phyloP scores from a whole-genome alignment of 768 basidiomycete species.

The Tulasnella sp. region DNA sequence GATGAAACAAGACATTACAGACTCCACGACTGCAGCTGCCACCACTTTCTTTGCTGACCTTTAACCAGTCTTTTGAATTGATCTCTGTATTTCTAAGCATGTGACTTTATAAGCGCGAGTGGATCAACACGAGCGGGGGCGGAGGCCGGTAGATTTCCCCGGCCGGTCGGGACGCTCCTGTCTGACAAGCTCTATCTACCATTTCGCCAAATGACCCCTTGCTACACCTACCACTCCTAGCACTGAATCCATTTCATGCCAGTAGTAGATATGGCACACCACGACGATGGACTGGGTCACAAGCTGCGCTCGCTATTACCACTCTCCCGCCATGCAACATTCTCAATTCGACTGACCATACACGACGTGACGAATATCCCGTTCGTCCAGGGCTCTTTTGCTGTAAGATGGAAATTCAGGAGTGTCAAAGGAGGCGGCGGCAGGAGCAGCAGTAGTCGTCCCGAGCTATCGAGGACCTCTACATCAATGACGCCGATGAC shows the following conservation, averaged over 20 bases:
- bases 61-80: too few species aligned
- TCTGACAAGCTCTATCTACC: too few species aligned
- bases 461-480: conserved; percentile 22
- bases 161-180: too few species aligned
- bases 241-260: neutral
- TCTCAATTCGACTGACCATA: conserved; percentile 47
- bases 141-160: too few species aligned
- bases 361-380: conserved; percentile 65
- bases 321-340: conserved; percentile 53
- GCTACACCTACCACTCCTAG: too few species aligned
- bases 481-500: conserved; percentile 1
- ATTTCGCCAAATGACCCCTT: too few species aligned
- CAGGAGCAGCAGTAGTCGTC: neutral
- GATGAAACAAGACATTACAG: too few species aligned
- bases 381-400: conserved; percentile 59
- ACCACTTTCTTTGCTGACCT: too few species aligned
- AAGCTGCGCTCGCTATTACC: conserved; percentile 21
- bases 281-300: conserved; percentile 10
- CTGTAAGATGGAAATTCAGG: conserved; percentile 61
- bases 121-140: too few species aligned
- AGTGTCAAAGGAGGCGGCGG: conserved; percentile 27
- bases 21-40: too few species aligned
- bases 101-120: too few species aligned
- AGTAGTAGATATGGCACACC: conserved; percentile 6
- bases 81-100: too few species aligned